Conservation (phyloP, 2,329 filamentous ascomycete genomes). For the Blumeria hordei region DNA sequence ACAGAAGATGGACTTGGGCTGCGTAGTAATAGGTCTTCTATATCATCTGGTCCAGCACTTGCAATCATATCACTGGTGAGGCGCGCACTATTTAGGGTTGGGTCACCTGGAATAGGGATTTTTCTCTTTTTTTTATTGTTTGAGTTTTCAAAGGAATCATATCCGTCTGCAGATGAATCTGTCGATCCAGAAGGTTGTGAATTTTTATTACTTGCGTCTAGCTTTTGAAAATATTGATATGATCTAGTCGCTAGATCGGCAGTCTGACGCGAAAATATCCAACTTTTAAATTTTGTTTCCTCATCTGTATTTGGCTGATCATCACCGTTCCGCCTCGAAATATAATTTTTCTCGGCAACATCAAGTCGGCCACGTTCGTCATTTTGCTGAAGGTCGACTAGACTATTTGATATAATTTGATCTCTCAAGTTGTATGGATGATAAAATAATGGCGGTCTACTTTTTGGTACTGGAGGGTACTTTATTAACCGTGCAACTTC, state of each 20-base stretch:
- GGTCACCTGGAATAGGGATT: conserved; percentile 69
- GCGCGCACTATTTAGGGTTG: conserved; percentile 19
- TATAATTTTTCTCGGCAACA: conserved; percentile 14
- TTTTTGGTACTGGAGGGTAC: conserved; percentile 54
- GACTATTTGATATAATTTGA: conserved; percentile 13
- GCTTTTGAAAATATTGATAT: conserved; percentile 20
- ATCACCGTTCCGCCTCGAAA: conserved; percentile 26
- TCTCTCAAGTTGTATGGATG: conserved; percentile 26
- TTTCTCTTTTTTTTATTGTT: conserved; percentile 99
- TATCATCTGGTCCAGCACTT: conserved; percentile 23
- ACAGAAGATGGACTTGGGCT: conserved; percentile 37
- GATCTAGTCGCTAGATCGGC: conserved; percentile 22
- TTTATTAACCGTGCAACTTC: conserved; percentile 63
- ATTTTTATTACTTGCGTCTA: conserved; percentile 22
- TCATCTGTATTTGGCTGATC: conserved; percentile 39
- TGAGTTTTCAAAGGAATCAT: conserved; percentile 93
- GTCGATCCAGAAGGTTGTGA: conserved; percentile 40
- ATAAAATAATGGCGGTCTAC: conserved; percentile 51
- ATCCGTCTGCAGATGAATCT: conserved; percentile 55
- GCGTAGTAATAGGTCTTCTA: conserved; percentile 25
- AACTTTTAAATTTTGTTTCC: conserved; percentile 13
- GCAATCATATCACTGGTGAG: conserved; percentile 40
- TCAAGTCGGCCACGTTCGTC: conserved; percentile 13
- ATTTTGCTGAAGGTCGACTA: conserved; percentile 12
- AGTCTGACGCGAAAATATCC: conserved; percentile 21